phyloP scores from a whole-genome alignment of 2,329 filamentous ascomycete species.

The Capronia epimyces region DNA sequence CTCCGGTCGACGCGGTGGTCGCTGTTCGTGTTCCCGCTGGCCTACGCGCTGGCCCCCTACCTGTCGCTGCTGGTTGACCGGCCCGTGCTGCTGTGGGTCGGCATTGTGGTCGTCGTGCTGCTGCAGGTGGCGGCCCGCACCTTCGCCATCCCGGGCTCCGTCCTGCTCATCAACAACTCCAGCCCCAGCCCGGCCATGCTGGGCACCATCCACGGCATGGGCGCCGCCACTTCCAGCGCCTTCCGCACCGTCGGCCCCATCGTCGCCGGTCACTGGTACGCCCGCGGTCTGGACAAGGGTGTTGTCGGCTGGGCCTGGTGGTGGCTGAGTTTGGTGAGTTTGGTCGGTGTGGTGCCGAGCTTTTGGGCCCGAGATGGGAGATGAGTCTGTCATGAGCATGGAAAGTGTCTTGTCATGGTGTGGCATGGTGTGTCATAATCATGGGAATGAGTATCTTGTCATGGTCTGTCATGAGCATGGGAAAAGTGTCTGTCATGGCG shows the following conservation, averaged over 20 bases:
- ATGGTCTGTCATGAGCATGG: too few relatives aligned
- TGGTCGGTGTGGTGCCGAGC: constrained; percentile 54
- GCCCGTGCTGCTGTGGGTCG: constrained; percentile 55
- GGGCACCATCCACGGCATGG: constrained; percentile 55
- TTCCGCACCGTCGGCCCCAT: constrained; percentile 55
- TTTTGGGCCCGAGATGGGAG: constrained; percentile 58
- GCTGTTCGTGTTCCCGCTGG: constrained; percentile 64
- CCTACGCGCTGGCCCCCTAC: constrained; percentile 67
- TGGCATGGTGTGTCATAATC: too few relatives aligned
- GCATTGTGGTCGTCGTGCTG: constrained; percentile 59
- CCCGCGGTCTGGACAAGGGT: constrained; percentile 49
- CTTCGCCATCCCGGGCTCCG: constrained; percentile 57
- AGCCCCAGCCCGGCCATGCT: constrained; percentile 56
- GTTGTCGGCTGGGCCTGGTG: constrained; percentile 56
- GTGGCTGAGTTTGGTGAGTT: constrained; percentile 50
- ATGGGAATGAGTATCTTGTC: too few relatives aligned
- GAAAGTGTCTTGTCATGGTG: neutral
- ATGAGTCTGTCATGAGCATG: neutral
- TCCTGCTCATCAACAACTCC: constrained; percentile 57
- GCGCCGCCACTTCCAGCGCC: constrained; percentile 51
- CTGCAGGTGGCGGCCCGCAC: constrained; percentile 68
- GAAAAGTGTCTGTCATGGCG: too few relatives aligned
- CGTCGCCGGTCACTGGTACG: constrained; percentile 52
- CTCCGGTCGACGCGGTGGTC: constrained; percentile 62
- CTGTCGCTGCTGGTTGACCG: constrained; percentile 61